Base-by-base conservation (phyloP, 1,284 basidiomycete genomes). In the Boletus smithii region DNA sequence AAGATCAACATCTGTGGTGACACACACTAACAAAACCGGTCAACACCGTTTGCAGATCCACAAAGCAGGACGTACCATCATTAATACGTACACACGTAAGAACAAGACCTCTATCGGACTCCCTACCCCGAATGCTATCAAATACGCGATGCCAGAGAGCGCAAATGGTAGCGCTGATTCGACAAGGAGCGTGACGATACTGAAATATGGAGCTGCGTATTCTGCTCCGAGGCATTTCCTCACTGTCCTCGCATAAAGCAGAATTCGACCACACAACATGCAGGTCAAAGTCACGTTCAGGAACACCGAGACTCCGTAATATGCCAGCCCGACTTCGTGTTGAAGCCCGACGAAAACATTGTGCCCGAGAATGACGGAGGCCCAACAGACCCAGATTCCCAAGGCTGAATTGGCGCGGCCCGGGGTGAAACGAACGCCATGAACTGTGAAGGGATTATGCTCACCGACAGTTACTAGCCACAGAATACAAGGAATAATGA, bases 141-240 rank as follows among this genome's bases (percentile, higher is more conserved):
- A 11, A 22, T 44, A 47, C 6, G 44, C 41, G 22, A 55, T 44
- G 6, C 53, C 46, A 23, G 39, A 47, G 17, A 55, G 30, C 9
- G 44, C 46, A 22, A 30, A 46, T 29, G 49, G 54, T 8, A 55
- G 33, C 7, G 44, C 44, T 6, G 53, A 48, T 38, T 55, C 54
- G 32, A 55, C 20, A 3, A 55, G 11, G 3, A 55, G 23, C n/a
- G 33, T 13, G 8, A 42, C 44, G 20, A 46, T 45, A 8, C 14
- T 23, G 35, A 55, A 46, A 35, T 55, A 52, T 1, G 27, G 26
- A 6, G 34, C 35, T 2, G 49, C 33, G 17, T 32, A 32, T 26
- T 52, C 48, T 2, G 9, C 4, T 13, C 53, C 53, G 11, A 55
- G 36, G 8, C 32, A 24, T 13, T 45, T 13, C 27, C 16, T 27